Percentiles rank a stretch among this genome's conserved stretches.
phyloP scores from a whole-genome alignment of 148 eudicot genomes.

The Amaranthus hypochondriacus region DNA sequence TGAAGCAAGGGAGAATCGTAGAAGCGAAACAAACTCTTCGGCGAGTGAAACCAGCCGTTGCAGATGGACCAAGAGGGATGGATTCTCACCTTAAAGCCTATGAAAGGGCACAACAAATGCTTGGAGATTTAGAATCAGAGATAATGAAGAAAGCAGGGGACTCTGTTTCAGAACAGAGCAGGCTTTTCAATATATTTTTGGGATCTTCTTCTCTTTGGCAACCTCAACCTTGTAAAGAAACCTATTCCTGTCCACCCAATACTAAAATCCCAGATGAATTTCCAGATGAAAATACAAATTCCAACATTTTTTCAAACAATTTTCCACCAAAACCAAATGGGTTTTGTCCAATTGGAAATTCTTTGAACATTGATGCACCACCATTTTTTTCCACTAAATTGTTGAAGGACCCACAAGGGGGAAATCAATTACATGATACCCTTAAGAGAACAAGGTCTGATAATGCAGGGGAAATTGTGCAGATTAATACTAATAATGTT shows the following conservation, averaged over 20 bases:
- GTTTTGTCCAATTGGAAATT: slow-evolving; percentile 27
- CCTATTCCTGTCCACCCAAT: slow-evolving; percentile 11
- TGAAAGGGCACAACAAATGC: slow-evolving; percentile 96
- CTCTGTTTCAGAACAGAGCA: slow-evolving; percentile 64
- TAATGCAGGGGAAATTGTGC: slow-evolving; percentile 21
- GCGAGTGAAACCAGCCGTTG: slow-evolving; percentile 70
- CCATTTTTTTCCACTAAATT: slow-evolving; percentile 60
- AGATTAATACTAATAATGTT: background rate
- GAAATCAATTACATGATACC: slow-evolving; percentile 39
- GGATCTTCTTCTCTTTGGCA: slow-evolving; percentile 92
- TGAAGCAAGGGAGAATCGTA: slow-evolving; percentile 85
- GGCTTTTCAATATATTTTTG: slow-evolving; percentile 66
- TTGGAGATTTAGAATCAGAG: slow-evolving; percentile 76
- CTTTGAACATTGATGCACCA: slow-evolving; percentile 59
- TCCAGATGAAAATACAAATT: slow-evolving; percentile 56
- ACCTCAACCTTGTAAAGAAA: slow-evolving; percentile 92
- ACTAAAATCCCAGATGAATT: slow-evolving; percentile 39
- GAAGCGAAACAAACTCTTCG: slow-evolving; percentile 83
- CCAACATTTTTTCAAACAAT: slow-evolving; percentile 25
- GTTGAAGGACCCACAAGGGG: slow-evolving; percentile 11
- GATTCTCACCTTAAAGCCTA: slow-evolving; percentile 97
- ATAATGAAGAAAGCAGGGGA: slow-evolving; percentile 65
- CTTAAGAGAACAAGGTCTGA: slow-evolving; percentile 84
- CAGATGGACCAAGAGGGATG: slow-evolving; percentile 77
- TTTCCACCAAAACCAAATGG: slow-evolving; percentile 30